Evolutionary conservation across 768 basidiomycete species (phyloP), one percentile per base, ranked within the genome.

Genomic region (Glaciozyma antarctica): DNA sequence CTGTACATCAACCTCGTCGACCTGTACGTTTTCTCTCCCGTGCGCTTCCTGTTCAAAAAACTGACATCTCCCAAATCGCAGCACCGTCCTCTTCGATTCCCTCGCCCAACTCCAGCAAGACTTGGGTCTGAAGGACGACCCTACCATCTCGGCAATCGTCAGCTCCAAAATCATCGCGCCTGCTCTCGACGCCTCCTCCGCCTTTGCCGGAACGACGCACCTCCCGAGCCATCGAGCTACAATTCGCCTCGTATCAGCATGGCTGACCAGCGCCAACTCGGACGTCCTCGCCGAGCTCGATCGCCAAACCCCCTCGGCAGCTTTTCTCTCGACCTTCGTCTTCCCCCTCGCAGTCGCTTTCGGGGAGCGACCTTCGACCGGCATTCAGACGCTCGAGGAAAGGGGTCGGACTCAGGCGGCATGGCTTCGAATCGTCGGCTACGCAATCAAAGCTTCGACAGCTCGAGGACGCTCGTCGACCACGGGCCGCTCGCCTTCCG

Each of bases 281-380:
- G 83, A 86, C 66, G 76, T 85, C 13, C 76, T 87, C 26, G 75
- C 78, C 1, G 80, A 84, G 68, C 68, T 90, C 26, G 84, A 84
- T 71, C 81, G 80, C 66, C 81, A 80, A 24, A 73, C 75, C 0
- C 80, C 85, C 0, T 82, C 84, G 1, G 80, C 84, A 67, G 80
- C 82, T 49, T 86, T 85, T 73, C 78, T 88, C n/a, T 79, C 82
- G 7, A 82, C 82, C 0, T 75, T 90, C 15, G 76, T 88, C 15
- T 77, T 88, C 12, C 87, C 86, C 19, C 77, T 89, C 38, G 44
- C 38, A 45, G 62, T 43, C 17, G 47, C n/a, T 22, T 51, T 51
- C 12, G 49, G 49, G 1, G 24, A n/a, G n/a, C 49, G 15, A n/a
- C 49, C 49, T n/a, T 26, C 49, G 7, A n/a, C 49, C n/a, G n/a